Base-by-base conservation (phyloP, 139 green algal genomes). In the Eudorina sp. region DNA sequence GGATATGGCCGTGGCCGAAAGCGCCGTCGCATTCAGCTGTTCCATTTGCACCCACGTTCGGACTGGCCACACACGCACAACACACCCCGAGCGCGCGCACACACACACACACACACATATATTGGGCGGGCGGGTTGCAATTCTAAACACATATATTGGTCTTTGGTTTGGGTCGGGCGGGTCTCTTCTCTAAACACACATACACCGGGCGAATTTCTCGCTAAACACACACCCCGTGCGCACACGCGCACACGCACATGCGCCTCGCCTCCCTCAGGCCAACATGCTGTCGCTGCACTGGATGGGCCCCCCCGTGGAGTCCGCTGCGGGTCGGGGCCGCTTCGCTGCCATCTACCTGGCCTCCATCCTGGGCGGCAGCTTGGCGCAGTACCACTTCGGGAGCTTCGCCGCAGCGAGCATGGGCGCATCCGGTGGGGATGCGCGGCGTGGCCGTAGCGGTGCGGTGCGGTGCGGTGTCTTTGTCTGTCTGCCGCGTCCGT, bases 201-300 rank as follows among this genome's bases (percentile, higher is more conserved):
- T n/a, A 4, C 46, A 11, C 45, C 29, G n/a, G n/a, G n/a, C n/a
- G n/a, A n/a, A n/a, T n/a, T n/a, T n/a, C n/a, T n/a, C n/a, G n/a
- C n/a, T n/a, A n/a, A n/a, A n/a, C 45, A 23, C 19, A 19, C 14
- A 4, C 40, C 18, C 36, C 72, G 43, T 14, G 31, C 70, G 38
- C 5, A n/a, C 41, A 40, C 70, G 40, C 19, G 27, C 25, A 40
- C 43, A 8, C 25, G 27, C 40, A 6, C 62, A 34, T n/a, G 18
- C n/a, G 29, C 29, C 62, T 16, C n/a, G 6, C 51, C 2, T 5
- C 19, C 45, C 19, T 2, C 80, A 86, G 80, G 51, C 60, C 55
- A 86, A 86, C 82, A 31, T 40, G 21, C 82, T 88, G n/a, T 36
- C 82, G 31, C 31, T 88, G 45, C 82, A 88, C 82, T 88, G 82